Base-by-base conservation (phyloP, 805 yeast species). In the Cyberlindnera nakhonratchasimensis region DNA sequence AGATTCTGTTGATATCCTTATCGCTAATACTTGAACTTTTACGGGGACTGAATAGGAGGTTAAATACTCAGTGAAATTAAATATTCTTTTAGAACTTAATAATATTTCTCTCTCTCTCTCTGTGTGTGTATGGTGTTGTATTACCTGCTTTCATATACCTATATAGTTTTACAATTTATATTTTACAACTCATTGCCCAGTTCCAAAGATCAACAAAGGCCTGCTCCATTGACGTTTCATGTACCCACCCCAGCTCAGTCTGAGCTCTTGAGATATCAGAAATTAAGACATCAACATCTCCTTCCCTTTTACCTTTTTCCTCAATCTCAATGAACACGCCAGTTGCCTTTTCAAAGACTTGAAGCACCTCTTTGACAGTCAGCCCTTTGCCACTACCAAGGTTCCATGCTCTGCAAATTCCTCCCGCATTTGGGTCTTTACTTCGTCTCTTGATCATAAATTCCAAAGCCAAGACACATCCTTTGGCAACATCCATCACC, bases 341-440 rank as follows among this genome's bases (percentile, higher is more conserved):
- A 6, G 78, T 80, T 10, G 84, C 84, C 39, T 70, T 69, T 54
- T 77, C 71, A 61, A 85, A 86, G 2, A 85, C 80, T 41, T 72
- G 58, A 55, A 78, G 72, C 32, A 86, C 80, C 52, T 86, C 89
- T 43, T 83, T 68, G 5, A 86, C 95, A 1, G 91, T 82, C 10
- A 81, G 69, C n/a, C 95, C 95, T 20, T 66, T 74, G 23, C 95
- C 95, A 12, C 90, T 79, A 32, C 95, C 95, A 43, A 86, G 72
- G 58, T 86, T 86, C 93, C 93, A 86, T 59, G 79, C 91, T 40
- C 89, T 72, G 55, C 73, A 79, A 39, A 77, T 65, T 7, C 86
- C 86, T 5, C 11, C 14, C 14, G 59, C 50, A 8, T 53, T 48
- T 13, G 37, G 39, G 26, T 33, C 30, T 14, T 17, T 20, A 1